Base-by-base conservation (phyloP, 768 basidiomycete species). In the Tephrocybe sp. region DNA sequence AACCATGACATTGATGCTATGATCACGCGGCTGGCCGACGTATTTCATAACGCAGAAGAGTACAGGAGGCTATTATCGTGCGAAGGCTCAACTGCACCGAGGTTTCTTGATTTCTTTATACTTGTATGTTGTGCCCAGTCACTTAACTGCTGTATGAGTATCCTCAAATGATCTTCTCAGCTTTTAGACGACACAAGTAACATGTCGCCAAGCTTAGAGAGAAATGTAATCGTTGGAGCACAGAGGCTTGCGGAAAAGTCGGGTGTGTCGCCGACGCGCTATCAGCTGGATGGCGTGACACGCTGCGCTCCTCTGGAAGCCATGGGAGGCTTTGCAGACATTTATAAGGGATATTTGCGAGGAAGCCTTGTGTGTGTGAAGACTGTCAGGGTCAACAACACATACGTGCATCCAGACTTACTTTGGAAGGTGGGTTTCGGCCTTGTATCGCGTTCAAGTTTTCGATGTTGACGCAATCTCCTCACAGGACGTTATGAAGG, bases 211-310 rank as follows among this genome's bases (percentile, higher is more conserved):
- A 30, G 33, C 30, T 39, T 40, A 5, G 12, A 20, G 19, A 22
- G 47, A 17, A 48, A 40, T 22, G n/a, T 48, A 16, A 19, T 48
- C 23, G 47, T 48, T 11, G 14, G 26, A n/a, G n/a, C n/a, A n/a
- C n/a, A n/a, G n/a, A n/a, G n/a, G n/a, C n/a, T n/a, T n/a, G n/a
- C n/a, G n/a, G 4, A 17, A 5, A 6, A 6, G 8, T 39, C 36
- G 4, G 36, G 26, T 2, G 1, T 48, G 9, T 40, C 31, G 12
- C 47, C 47, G 10, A 26, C 3, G 13, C 39, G 5, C 1, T 39
- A 48, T 30, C 38, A 48, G 22, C 13, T 48, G 23, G 17, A 9
- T 14, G 26, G 32, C 16, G 47, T 48, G 5, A 39, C 9, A 10
- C 31, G 31, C 12, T 12, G 23, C 4, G 26, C 38, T 6, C 14